Evolutionary conservation across 2,329 filamentous ascomycete species (phyloP).

Genomic region (Aspergillus carbonarius): DNA sequence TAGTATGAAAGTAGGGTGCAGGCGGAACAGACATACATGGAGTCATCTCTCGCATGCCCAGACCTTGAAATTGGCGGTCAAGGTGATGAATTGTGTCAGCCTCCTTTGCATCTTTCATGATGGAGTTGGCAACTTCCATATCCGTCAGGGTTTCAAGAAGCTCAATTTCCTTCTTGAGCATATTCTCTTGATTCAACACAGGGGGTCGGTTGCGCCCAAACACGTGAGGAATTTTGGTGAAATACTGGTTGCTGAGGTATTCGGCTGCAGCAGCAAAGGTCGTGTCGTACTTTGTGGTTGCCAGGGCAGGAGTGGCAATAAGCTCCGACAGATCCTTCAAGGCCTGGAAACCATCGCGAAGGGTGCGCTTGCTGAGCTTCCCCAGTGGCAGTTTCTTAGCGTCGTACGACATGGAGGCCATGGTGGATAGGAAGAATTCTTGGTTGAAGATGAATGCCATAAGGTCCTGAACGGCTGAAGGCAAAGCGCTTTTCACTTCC

Average conservation of each 20-base stretch:
- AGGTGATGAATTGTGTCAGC: slow-evolving; percentile 60
- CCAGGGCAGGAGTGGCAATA: slow-evolving; percentile 55
- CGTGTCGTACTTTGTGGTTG: slow-evolving; percentile 45
- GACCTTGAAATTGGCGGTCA: slow-evolving; percentile 69
- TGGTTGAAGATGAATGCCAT: slow-evolving; percentile 84
- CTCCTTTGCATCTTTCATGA: slow-evolving; percentile 68
- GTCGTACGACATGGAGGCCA: slow-evolving; percentile 47
- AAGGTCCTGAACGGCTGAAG: slow-evolving; percentile 62
- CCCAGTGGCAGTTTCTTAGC: slow-evolving; percentile 74
- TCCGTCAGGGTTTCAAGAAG: slow-evolving; percentile 78
- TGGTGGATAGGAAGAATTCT: slow-evolving; percentile 62
- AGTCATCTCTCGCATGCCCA: slow-evolving; percentile 75
- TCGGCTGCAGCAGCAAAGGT: slow-evolving; percentile 51
- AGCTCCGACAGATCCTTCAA: slow-evolving; percentile 73
- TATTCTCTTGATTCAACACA: slow-evolving; percentile 56
- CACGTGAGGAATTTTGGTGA: slow-evolving; percentile 76
- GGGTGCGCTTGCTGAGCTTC: slow-evolving; percentile 77
- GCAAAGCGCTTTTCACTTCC: slow-evolving; percentile 57
- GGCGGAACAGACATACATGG: slow-evolving; percentile 40
- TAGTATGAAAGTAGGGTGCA: slow-evolving; percentile 7
- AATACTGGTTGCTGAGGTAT: slow-evolving; percentile 72
- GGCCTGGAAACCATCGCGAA: slow-evolving; percentile 70
- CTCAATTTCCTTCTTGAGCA: slow-evolving; percentile 74
- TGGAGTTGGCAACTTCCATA: slow-evolving; percentile 77
- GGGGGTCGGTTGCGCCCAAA: slow-evolving; percentile 75